Base-by-base conservation (phyloP, 2,329 filamentous ascomycete species). In the Cladobotryum protrusum region DNA sequence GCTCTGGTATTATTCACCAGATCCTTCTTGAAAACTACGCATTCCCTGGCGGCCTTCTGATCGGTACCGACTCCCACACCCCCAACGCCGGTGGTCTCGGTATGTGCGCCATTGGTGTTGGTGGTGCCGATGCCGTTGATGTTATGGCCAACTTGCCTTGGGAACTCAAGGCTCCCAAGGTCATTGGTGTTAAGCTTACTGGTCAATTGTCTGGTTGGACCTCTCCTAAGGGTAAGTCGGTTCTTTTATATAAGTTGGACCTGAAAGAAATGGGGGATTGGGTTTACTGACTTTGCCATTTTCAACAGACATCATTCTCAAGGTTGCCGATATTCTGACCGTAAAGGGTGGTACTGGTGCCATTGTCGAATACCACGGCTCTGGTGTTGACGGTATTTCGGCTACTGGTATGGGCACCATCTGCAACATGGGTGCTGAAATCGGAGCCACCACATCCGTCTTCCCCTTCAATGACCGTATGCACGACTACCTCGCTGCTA, bases 1-100 rank as follows among this genome's bases (percentile, higher is more conserved):
- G 93, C 63, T 96, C 92, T 69, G 93, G 93, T 81, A 99, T 97
- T 71, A 99, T 99, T 63, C 93, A 99, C 78, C 93, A 97, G 79
- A 97, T 97, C 67, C 75, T 97, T 57, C 83, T 97, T 52, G 93
- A 99, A 78, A 97, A 97, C 81, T 97, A 97, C 72, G 91, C 91
- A 70, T 97, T 97, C 86, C 93, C 93, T 58, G 93, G 93, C 81
- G 92, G 86, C 82, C 83, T 99, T 52, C 83, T 99, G 68, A 97
- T 97, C 67, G 93, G 93, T 71, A 97, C 92, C 61, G 92, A 97
- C 72, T 96, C 90, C 51, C 93, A 99, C 78, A 97, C 93, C 53
- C 92, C 92, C 65, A 99, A 99, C 69, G 92, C 83, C 65, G 92
- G 92, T 79, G 92, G 92, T 82, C 85, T 97, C 52, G 91, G 90